Percentiles rank a stretch among this genome's conserved stretches.
These are phyloP conservation scores for Mentha longifolia DNA, from an alignment of 257 asterid genomes.

Conservation along the genomic window DNA sequence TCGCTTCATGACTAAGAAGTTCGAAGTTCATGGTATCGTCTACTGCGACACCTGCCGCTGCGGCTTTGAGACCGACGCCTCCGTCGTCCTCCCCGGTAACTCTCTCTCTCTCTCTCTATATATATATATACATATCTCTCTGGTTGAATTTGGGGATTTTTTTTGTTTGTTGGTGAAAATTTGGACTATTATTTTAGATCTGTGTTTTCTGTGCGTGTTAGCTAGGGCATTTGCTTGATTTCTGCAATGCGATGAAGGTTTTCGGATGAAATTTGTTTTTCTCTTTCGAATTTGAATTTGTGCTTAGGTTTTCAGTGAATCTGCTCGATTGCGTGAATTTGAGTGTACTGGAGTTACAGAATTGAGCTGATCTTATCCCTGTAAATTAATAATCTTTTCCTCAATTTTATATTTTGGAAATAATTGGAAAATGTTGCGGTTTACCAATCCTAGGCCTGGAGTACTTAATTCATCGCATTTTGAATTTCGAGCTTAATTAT, in stretches of 20 bases:
- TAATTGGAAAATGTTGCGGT: no score
- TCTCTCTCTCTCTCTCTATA: background rate
- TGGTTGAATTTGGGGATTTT: background rate
- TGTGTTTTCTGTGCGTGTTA: background rate
- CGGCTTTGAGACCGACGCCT: slow-evolving; percentile 66
- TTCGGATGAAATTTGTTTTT: background rate
- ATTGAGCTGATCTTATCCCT: slow-evolving; percentile 6
- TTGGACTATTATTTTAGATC: slow-evolving; percentile 15
- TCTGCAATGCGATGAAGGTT: background rate
- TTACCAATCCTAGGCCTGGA: background rate
- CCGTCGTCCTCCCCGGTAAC: slow-evolving; percentile 51
- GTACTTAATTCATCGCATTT: background rate
- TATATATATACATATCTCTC: no score
- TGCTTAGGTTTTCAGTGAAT: background rate
- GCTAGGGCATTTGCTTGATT: slow-evolving; percentile 23
- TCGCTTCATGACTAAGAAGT: slow-evolving; percentile 30
- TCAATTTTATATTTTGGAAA: no score
- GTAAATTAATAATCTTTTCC: no score
- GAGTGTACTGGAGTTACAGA: background rate
- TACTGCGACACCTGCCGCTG: slow-evolving; percentile 81
- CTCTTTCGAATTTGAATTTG: no score
- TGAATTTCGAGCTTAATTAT: no score
- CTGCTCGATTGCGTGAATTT: background rate
- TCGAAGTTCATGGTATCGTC: slow-evolving; percentile 47
- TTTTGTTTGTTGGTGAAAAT: background rate